Percentiles rank a stretch among this genome's conserved stretches.
Conservation (phyloP, 164 flowering plant species). For the Sedum album region DNA sequence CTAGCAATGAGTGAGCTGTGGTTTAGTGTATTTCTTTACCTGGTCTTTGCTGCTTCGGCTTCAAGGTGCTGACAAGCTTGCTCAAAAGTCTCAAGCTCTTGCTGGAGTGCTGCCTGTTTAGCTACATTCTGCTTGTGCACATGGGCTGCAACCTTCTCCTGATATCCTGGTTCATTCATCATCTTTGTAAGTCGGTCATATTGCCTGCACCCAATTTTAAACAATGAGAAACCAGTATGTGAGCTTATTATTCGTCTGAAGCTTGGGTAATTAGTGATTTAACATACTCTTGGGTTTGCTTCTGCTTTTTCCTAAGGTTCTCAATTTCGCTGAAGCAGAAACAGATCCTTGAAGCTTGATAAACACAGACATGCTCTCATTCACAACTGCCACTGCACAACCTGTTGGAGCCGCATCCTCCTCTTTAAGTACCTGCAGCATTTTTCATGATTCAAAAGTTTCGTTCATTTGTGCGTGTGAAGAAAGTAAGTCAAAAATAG, state of each 20-base stretch:
- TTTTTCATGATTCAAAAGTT: too few relatives aligned
- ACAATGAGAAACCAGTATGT: too few relatives aligned
- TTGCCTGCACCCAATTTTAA: slow-evolving; percentile 41
- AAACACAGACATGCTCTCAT: slow-evolving; percentile 69
- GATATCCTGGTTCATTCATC: slow-evolving; percentile 57
- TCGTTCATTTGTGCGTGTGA: too few relatives aligned
- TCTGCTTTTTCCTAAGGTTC: slow-evolving; percentile 64
- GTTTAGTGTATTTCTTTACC: background rate
- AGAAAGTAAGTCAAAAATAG: too few relatives aligned
- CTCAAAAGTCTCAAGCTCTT: slow-evolving; percentile 45
- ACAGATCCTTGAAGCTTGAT: slow-evolving; percentile 57
- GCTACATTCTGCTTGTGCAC: slow-evolving; percentile 49
- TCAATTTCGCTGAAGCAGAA: slow-evolving; percentile 65
- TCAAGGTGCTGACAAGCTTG: slow-evolving; percentile 35
- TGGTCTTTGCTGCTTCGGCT: slow-evolving; percentile 12
- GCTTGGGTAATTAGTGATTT: background rate
- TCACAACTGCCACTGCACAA: slow-evolving; percentile 61
- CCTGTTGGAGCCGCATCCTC: slow-evolving; percentile 53
- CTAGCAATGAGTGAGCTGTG: too few relatives aligned
- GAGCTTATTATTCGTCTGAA: too few relatives aligned
- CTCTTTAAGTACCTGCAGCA: slow-evolving; percentile 48
- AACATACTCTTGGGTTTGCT: slow-evolving; percentile 61
- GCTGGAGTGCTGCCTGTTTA: slow-evolving; percentile 44
- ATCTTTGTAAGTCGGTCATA: slow-evolving; percentile 38
- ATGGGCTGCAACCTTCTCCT: slow-evolving; percentile 55